These are phyloP conservation scores for Penicillium angulare DNA, from an alignment of 495 filamentous ascomycete genomes.

Conservation along the genomic window DNA sequence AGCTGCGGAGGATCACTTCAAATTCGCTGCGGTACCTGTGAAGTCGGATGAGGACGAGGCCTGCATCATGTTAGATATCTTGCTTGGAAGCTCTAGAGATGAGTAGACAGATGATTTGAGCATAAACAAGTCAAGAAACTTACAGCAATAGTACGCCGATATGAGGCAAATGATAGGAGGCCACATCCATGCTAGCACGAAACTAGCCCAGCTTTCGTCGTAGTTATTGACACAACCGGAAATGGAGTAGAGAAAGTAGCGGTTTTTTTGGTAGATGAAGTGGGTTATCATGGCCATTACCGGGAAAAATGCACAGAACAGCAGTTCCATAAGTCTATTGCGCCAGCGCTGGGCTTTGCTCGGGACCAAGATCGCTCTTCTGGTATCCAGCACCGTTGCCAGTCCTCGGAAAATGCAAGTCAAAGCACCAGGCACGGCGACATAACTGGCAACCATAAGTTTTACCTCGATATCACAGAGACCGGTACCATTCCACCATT, in stretches of 20 bases:
- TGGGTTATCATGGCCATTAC: slow-evolving; percentile 63
- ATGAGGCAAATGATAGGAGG: slow-evolving; percentile 62
- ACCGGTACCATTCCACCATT: slow-evolving; percentile 71
- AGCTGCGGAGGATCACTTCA: slow-evolving; percentile 52
- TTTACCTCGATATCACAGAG: slow-evolving; percentile 85
- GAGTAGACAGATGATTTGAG: background rate
- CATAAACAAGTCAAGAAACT: slow-evolving; percentile 22
- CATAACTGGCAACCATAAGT: slow-evolving; percentile 58
- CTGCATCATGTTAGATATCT: slow-evolving; percentile 27
- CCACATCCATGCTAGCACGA: slow-evolving; percentile 67
- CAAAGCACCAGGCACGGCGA: slow-evolving; percentile 61
- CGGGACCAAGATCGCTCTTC: slow-evolving; percentile 52
- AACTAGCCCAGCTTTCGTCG: slow-evolving; percentile 67
- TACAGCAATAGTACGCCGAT: slow-evolving; percentile 71
- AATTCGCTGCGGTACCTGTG: slow-evolving; percentile 64
- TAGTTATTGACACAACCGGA: slow-evolving; percentile 67
- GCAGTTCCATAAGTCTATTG: slow-evolving; percentile 55
- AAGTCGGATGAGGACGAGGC: slow-evolving; percentile 65
- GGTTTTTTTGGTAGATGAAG: slow-evolving; percentile 63
- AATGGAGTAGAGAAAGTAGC: slow-evolving; percentile 74
- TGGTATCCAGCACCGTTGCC: slow-evolving; percentile 65
- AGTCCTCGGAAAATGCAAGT: slow-evolving; percentile 74
- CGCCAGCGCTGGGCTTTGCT: slow-evolving; percentile 52
- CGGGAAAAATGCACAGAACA: slow-evolving; percentile 70
- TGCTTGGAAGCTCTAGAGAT: background rate